Base-by-base conservation (phyloP, 2,329 filamentous ascomycete species). In the Colletotrichum tamarilloi region DNA sequence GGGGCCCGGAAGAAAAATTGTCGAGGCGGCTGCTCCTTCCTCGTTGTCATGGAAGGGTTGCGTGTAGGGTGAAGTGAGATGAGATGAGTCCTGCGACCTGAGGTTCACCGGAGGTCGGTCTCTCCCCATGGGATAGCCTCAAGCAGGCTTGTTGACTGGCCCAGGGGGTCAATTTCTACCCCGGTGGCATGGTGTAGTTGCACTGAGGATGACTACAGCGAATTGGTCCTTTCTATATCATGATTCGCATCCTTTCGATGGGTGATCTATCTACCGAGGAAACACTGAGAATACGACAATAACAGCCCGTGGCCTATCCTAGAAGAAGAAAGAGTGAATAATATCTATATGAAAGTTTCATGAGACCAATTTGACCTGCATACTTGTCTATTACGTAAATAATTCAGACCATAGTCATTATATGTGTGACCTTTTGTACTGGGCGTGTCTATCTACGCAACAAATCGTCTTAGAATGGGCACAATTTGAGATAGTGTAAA, bases 11-110 rank as follows among this genome's bases (percentile, higher is more conserved):
- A 38, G 8, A 9, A 4, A 28, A 28, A 9, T n/a, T 5, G 7
- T 14, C 9, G 12, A 28, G 38, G 24, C 19, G 46, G 42, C 59
- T 30, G 62, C 62, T 67, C 67, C 55, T 67, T 67, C 67, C 67
- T 24, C 35, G 14, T 30, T 19, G 30, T 19, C 9, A 46, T 16
- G 38, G 56, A 24, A 46, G 3, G 9, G 22, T 16, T 5, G 26
- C 1, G 57, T n/a, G 46, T 14, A n/a, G 7, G 12, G 16, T 26
- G 16, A 42, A 16, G 38, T 53, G 7, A 14, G 38, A 1, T 4
- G 16, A 42, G 4, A 22, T 49, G 42, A 49, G 42, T n/a, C 19
- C 42, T 22, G 19, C 7, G n/a, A 49, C 19, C 42, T 49, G 19
- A 11, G 19, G 8, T 8, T 49, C 19, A 49, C 42, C 1, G 7